These are phyloP conservation scores for Cytospora mali DNA, from an alignment of 2,329 filamentous ascomycete genomes.

Conservation along the genomic window DNA sequence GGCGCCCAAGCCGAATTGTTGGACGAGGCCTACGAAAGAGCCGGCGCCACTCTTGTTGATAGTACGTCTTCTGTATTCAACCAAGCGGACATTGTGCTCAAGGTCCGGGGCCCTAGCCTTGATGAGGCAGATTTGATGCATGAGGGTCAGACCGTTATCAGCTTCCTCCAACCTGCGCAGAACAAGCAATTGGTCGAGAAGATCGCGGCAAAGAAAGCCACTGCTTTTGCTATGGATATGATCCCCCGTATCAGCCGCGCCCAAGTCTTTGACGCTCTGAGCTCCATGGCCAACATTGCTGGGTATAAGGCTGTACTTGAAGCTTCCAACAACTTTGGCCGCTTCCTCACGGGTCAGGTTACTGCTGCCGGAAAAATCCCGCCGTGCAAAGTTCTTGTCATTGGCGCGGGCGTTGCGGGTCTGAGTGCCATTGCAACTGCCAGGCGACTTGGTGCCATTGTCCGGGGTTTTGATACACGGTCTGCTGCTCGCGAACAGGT, in stretches of 20 bases:
- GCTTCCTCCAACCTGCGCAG: conserved; percentile 80
- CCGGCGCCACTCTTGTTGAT: conserved; percentile 77
- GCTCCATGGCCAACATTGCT: conserved; percentile 93
- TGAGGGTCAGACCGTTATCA: conserved; percentile 74
- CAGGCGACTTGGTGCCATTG: conserved; percentile 83
- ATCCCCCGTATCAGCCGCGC: conserved; percentile 87
- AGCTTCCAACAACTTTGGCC: conserved; percentile 85
- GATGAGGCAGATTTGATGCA: conserved; percentile 71
- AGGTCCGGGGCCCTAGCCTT: conserved; percentile 72
- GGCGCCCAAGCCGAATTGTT: conserved; percentile 76
- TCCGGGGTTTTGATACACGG: conserved; percentile 88
- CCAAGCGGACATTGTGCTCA: conserved; percentile 77
- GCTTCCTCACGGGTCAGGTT: conserved; percentile 86
- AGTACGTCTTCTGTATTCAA: conserved; percentile 69
- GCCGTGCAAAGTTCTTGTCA: conserved; percentile 86
- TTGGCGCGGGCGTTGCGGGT: conserved; percentile 87
- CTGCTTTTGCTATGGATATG: conserved; percentile 89
- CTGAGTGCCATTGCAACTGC: conserved; percentile 87
- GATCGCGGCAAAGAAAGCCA: conserved; percentile 70
- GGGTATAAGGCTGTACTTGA: conserved; percentile 92
- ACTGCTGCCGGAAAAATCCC: conserved; percentile 90
- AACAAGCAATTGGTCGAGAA: conserved; percentile 76
- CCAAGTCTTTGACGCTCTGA: conserved; percentile 85
- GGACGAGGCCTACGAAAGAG: conserved; percentile 75
- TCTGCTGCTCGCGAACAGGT: conserved; percentile 87